phyloP scores from a whole-genome alignment of 2,329 filamentous ascomycete species.

The Dactylellina cionopaga region DNA sequence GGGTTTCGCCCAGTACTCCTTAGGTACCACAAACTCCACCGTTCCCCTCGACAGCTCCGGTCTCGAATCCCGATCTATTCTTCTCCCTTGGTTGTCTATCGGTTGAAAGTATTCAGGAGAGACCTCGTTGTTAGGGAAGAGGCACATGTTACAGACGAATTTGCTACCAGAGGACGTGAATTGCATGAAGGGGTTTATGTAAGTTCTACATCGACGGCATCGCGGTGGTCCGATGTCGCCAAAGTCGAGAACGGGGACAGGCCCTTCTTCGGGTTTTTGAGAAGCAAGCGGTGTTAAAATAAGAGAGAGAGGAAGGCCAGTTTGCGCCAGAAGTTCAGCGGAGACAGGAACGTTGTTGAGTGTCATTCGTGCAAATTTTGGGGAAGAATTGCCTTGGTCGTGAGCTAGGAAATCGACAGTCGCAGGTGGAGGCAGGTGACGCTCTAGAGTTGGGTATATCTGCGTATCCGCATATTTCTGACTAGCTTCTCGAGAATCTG shows the following conservation, averaged over 20 bases:
- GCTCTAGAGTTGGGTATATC: constrained; percentile 94
- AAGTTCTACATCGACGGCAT: constrained; percentile 90
- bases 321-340: constrained; percentile 79
- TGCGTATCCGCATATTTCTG: constrained; percentile 87
- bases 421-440: constrained; percentile 87
- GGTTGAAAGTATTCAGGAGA: constrained; percentile 91
- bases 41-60: constrained; percentile 91
- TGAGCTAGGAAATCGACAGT: constrained; percentile 89
- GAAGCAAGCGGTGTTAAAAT: constrained; percentile 87
- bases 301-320: constrained; percentile 85
- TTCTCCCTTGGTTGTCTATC: constrained; percentile 83
- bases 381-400: constrained; percentile 95
- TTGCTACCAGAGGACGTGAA: constrained; percentile 94
- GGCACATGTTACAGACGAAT: constrained; percentile 98
- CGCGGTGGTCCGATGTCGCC: constrained; percentile 88
- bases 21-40: constrained; percentile 94
- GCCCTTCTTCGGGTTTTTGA: constrained; percentile 82
- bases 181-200: constrained; percentile 99
- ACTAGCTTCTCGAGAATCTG: constrained; percentile 80
- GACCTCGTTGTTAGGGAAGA: constrained; percentile 89
- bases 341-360: constrained; percentile 91
- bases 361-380: constrained; percentile 89
- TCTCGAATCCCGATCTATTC: constrained; percentile 86
- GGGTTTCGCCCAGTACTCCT: constrained; percentile 97
- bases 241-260: constrained; percentile 93